A percentile compares a stretch with the other conserved stretches of the same genome.
These are phyloP conservation scores for Cryptosporidium canis DNA, from an alignment of 169 alveolate species.

Conservation along the genomic window DNA sequence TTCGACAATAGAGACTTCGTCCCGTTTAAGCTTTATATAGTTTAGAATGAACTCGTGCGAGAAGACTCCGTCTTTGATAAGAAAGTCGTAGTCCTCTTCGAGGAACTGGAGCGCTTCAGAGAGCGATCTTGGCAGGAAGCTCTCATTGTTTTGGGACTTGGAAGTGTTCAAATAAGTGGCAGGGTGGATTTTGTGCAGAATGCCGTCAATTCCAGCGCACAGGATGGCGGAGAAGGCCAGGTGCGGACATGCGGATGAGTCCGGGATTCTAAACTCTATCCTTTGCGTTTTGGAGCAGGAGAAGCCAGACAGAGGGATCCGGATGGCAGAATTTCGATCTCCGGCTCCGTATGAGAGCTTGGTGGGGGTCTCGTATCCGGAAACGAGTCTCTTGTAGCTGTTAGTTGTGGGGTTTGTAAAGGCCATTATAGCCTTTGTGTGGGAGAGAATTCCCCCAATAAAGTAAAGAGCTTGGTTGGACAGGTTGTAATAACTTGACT, in stretches of 20 bases:
- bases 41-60: constrained; percentile 39
- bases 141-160: not conserved
- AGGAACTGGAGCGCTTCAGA: constrained; percentile 33
- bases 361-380: constrained; percentile 83
- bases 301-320: constrained; percentile 78
- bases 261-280: constrained; percentile 84
- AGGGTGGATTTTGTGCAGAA: constrained; percentile 74
- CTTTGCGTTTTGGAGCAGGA: constrained; percentile 76
- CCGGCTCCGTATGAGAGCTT: constrained; percentile 80
- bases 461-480: constrained; percentile 79
- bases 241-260: constrained; percentile 81
- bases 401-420: constrained; percentile 81
- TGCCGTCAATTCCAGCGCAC: constrained; percentile 87
- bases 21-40: constrained; percentile 49
- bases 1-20: constrained; percentile 24
- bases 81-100: constrained; percentile 57
- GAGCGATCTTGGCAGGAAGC: constrained; percentile 34
- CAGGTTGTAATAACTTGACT: constrained; percentile 76
- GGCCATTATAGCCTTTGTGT: constrained; percentile 82
- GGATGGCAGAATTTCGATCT: constrained; percentile 84
- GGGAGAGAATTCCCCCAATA: constrained; percentile 83
- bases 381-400: constrained; percentile 83
- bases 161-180: constrained; percentile 10
- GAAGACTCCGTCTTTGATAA: constrained; percentile 69
- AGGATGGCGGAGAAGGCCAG: constrained; percentile 81